Base-by-base conservation (phyloP, 208 protist species). In the Leptomonas pyrrhocoris region DNA sequence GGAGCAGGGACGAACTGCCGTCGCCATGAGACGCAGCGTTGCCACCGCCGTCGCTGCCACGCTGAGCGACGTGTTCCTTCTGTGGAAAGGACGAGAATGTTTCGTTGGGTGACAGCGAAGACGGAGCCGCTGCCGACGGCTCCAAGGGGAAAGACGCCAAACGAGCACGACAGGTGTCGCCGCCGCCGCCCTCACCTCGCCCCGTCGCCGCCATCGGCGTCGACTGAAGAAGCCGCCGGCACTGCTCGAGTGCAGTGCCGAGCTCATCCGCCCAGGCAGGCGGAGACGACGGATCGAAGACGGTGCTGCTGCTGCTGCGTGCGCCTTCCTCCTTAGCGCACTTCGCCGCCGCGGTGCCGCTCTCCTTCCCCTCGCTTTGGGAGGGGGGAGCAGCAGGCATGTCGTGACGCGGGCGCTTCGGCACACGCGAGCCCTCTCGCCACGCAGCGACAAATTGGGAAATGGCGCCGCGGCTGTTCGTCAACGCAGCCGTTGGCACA, bases 391-490 rank as follows among this genome's bases (percentile, higher is more conserved):
- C 8, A 19, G 9, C 23, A 6, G 16, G 27, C 12, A 16, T 1
- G 7, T 61, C 46, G 18, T 11, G 16, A 8, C 72, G 72, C 12
- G 40, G 36, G 16, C 72, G 63, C 58, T 77, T 77, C 48, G 40
- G 57, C 27, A 11, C 21, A 23, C 34, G 19, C 15, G 50, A 11
- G 0, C 48, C 23, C 18, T 28, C 42, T 7, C 72, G 72, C 72
- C 72, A 77, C 42, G 72, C 38, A 12, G 49, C 27, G 3, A 53
- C 38, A 13, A 77, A 15, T 8, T 38, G 25, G 13, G 12, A 11
- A 25, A 69, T 38, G 3, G 38, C 36, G 18, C 1, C 31, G 19
- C 12, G 34, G 15, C 9, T 21, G 7, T 58, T 8, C 13, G 38
- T n/a, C 42, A 43, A 18, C 31, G 40, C 12, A 2, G 51, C n/a